phyloP scores from a whole-genome alignment of 164 flowering plant species.

The Stephania japonica region DNA sequence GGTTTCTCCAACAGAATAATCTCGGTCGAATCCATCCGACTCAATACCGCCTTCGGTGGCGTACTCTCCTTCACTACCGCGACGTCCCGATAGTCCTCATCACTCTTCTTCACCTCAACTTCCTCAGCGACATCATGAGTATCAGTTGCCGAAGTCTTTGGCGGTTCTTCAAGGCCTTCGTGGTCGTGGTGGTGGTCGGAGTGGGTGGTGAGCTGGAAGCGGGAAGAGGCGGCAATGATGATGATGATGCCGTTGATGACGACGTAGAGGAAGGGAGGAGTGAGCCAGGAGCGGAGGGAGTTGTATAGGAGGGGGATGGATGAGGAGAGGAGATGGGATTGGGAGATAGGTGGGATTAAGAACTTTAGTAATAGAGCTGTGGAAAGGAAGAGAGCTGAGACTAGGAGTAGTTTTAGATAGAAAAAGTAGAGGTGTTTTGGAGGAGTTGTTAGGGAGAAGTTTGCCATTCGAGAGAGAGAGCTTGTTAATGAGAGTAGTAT shows the following conservation, averaged over 20 bases:
- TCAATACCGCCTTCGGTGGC: neutral
- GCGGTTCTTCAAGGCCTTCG: no score
- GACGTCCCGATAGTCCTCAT: neutral
- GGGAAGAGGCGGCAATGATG: conserved; percentile 74
- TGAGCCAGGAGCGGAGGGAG: conserved; percentile 40
- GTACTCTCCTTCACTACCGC: neutral
- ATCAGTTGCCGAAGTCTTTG: no score
- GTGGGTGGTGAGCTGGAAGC: conserved; percentile 22
- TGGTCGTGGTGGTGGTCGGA: no score
- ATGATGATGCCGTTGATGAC: conserved; percentile 75
- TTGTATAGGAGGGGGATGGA: conserved; percentile 48
- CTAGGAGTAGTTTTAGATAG: conserved; percentile 29
- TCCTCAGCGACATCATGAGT: neutral
- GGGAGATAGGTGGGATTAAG: conserved; percentile 29
- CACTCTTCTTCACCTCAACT: neutral
- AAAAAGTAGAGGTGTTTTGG: conserved; percentile 14
- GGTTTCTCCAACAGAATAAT: conserved; percentile 41
- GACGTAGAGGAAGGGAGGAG: conserved; percentile 77
- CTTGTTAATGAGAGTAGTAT: neutral
- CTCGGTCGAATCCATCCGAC: conserved; percentile 30
- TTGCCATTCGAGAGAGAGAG: conserved; percentile 7
- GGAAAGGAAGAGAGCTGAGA: conserved; percentile 39
- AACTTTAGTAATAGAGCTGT: conserved; percentile 37
- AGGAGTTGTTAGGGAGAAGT: neutral
- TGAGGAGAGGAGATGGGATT: conserved; percentile 30